Evolutionary conservation across 2,329 filamentous ascomycete genomes (phyloP).

Genomic region (Fusarium redolens): DNA sequence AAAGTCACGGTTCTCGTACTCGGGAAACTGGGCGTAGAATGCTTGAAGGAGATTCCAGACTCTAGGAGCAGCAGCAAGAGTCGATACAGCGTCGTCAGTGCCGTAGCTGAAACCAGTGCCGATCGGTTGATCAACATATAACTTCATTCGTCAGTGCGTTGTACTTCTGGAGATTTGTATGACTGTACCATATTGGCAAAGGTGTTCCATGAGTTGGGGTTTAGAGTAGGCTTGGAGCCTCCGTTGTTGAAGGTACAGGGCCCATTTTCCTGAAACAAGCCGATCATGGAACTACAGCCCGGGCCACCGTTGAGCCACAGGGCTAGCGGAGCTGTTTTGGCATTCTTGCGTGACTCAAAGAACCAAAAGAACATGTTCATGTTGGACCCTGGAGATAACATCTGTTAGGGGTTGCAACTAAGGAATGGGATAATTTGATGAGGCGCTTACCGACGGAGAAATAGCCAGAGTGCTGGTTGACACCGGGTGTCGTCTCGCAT

Average conservation of each 20-base stretch:
- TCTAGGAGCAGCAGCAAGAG: slow-evolving; percentile 45
- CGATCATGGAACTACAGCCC: slow-evolving; percentile 48
- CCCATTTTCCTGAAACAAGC: slow-evolving; percentile 76
- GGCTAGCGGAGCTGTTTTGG: slow-evolving; percentile 57
- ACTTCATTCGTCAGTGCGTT: slow-evolving; percentile 37
- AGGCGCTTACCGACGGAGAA: slow-evolving; percentile 63
- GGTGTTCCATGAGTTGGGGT: slow-evolving; percentile 72
- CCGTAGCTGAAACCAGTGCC: slow-evolving; percentile 46
- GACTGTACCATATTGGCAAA: slow-evolving; percentile 64
- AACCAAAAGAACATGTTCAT: slow-evolving; percentile 59
- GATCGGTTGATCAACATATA: slow-evolving; percentile 75
- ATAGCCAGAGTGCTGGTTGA: slow-evolving; percentile 73
- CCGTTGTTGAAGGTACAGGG: slow-evolving; percentile 74
- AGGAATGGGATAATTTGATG: background rate
- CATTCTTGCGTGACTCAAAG: slow-evolving; percentile 57
- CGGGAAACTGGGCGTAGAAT: slow-evolving; percentile 72
- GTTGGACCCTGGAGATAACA: slow-evolving; percentile 17
- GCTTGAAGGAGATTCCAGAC: slow-evolving; percentile 68
- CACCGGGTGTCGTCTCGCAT: slow-evolving; percentile 68
- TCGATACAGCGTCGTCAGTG: slow-evolving; percentile 39
- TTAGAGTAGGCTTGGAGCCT: slow-evolving; percentile 52
- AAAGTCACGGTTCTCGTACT: slow-evolving; percentile 68
- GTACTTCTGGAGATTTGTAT: rapidly evolving
- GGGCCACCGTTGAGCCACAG: slow-evolving; percentile 63
- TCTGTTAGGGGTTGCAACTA: slow-evolving; percentile 38